Evolutionary conservation across 495 filamentous ascomycete genomes (phyloP).

Genomic region (Friedmanniomyces simplex): DNA sequence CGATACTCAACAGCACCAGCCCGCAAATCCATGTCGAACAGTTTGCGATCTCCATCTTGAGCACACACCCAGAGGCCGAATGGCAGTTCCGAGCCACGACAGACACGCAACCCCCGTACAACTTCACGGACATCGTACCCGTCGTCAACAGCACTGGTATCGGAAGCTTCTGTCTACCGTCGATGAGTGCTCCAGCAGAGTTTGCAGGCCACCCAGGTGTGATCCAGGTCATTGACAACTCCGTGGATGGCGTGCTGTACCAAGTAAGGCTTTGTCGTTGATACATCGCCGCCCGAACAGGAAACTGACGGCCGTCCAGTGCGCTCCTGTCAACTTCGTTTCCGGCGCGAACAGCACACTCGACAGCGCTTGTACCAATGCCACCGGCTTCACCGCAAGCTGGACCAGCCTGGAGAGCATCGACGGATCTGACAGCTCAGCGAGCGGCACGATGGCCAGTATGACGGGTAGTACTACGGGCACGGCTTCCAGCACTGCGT

Average conservation of each 20-base stretch:
- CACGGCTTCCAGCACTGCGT: neutral
- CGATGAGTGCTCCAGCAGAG: neutral
- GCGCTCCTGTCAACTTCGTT: slow-evolving; percentile 16
- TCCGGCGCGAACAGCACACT: slow-evolving; percentile 6
- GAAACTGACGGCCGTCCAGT: neutral
- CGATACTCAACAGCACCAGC: neutral
- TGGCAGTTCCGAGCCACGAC: slow-evolving; percentile 9
- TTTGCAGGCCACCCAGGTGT: slow-evolving; percentile 11
- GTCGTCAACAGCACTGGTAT: slow-evolving; percentile 7
- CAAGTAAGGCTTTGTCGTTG: slow-evolving; percentile 8
- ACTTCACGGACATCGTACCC: slow-evolving; percentile 6
- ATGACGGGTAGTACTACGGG: neutral
- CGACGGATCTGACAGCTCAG: neutral
- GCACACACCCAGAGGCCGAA: neutral
- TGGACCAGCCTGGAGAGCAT: neutral
- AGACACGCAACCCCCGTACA: slow-evolving; percentile 7
- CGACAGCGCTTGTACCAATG: slow-evolving; percentile 9
- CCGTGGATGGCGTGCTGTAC: slow-evolving; percentile 12
- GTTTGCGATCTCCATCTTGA: slow-evolving; percentile 4
- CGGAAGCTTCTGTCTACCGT: slow-evolving; percentile 7
- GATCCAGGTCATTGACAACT: slow-evolving; percentile 11
- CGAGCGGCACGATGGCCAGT: neutral
- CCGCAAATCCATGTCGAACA: slow-evolving; percentile 9
- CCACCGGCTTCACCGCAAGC: slow-evolving; percentile 7
- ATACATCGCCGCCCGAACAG: no score